These are phyloP conservation scores for Dendryphion nanum DNA, from an alignment of 2,329 filamentous ascomycete species.

Conservation along the genomic window DNA sequence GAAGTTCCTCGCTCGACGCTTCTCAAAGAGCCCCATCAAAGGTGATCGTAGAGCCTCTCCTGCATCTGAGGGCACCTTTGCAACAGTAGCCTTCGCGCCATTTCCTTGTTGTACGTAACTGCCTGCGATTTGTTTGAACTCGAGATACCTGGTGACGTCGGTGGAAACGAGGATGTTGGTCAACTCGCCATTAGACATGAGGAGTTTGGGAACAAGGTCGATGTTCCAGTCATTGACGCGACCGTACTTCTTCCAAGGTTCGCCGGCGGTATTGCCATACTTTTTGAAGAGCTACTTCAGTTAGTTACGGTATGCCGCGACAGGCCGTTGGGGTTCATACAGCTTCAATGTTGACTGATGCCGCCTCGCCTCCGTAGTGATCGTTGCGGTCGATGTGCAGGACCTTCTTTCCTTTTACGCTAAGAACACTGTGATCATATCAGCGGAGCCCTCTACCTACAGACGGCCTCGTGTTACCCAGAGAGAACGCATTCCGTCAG, in stretches of 20 bases:
- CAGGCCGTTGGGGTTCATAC: constrained; percentile 54
- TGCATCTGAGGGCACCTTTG: constrained; percentile 94
- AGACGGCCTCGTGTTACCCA: constrained; percentile 60
- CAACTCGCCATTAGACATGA: constrained; percentile 97
- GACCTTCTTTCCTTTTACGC: constrained; percentile 98
- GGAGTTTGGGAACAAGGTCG: constrained; percentile 94
- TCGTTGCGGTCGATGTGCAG: constrained; percentile 98
- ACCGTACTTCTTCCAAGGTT: constrained; percentile 98
- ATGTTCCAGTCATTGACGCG: constrained; percentile 99
- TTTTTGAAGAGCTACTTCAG: constrained; percentile 83
- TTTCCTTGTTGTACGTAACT: constrained; percentile 92
- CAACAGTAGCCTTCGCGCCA: constrained; percentile 81
- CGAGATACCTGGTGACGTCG: constrained; percentile 60
- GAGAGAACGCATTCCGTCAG: constrained; percentile 99
- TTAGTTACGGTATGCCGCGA: constrained; percentile 41
- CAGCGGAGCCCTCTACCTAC: constrained; percentile 7
- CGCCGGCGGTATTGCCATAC: constrained; percentile 81
- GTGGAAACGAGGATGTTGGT: constrained; percentile 98
- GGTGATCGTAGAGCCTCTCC: constrained; percentile 83
- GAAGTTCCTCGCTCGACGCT: constrained; percentile 94
- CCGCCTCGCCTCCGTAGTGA: constrained; percentile 96
- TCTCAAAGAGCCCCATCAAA: constrained; percentile 97
- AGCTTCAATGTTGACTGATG: constrained; percentile 88
- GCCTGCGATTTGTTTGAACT: constrained; percentile 71
- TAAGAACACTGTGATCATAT: constrained; percentile 68